Conservation (phyloP, 345 rosid species). For the Citrus australasica region DNA sequence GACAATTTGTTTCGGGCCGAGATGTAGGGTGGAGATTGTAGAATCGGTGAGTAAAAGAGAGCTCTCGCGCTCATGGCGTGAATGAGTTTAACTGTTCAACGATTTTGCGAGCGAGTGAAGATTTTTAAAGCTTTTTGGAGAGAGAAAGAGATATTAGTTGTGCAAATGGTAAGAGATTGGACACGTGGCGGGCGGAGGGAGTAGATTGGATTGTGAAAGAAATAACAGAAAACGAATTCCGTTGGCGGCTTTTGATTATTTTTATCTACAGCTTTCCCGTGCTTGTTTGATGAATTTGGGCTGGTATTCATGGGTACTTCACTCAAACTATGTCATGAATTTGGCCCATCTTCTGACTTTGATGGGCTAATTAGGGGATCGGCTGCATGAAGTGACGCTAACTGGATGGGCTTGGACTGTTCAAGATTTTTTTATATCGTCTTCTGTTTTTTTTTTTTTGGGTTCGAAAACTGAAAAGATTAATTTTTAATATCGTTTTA, state of each 20-base stretch:
- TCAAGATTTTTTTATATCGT: no score
- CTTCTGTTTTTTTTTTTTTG: no score
- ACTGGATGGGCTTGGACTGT: no score
- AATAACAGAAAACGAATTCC: slow-evolving; percentile 30
- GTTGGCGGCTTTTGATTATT: slow-evolving; percentile 1
- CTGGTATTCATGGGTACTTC: background rate
- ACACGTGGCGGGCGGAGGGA: slow-evolving; percentile 45
- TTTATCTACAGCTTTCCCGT: background rate
- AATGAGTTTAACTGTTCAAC: slow-evolving; percentile 13
- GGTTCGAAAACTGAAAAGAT: no score
- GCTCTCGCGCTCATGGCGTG: slow-evolving; percentile 64
- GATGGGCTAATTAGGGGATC: no score
- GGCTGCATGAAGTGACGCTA: no score
- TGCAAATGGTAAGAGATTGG: slow-evolving; percentile 37
- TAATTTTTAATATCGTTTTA: no score
- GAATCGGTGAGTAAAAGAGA: slow-evolving; percentile 6
- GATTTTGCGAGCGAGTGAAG: slow-evolving; percentile 12
- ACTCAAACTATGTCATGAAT: no score
- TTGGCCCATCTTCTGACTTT: no score
- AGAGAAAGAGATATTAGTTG: slow-evolving; percentile 27
- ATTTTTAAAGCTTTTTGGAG: background rate
- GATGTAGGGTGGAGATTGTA: slow-evolving; percentile 21
- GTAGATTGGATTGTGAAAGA: slow-evolving; percentile 20
- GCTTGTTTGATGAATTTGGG: background rate
- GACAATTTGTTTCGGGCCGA: slow-evolving; percentile 16